Evolutionary conservation across 805 yeast species (phyloP), one percentile per base, ranked within the genome.

Genomic region (Lachancea fermentati): DNA sequence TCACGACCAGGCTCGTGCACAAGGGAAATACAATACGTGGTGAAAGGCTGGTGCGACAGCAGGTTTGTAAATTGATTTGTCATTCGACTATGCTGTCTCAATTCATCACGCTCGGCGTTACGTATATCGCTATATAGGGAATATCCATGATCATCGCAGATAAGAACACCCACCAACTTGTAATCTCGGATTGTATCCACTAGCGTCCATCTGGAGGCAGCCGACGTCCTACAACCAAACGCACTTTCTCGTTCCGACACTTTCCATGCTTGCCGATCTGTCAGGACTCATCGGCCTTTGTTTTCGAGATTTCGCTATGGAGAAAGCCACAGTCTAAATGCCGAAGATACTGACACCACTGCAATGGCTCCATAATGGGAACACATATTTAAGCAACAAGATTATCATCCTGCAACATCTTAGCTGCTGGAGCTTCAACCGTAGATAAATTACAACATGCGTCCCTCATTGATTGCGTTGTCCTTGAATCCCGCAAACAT

Each of bases 1-100:
- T 14, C 38, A 26, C 15, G 36, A 4, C 24, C 39, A 9, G 35
- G 35, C 9, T 7, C 6, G 4, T 30, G 22, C 24, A 43, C 47
- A 16, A 41, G 35, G 5, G 56, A 51, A 30, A 32, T 55, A 3
- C 65, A 60, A 35, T 60, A 60, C 45, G 62, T 60, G 28, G 62
- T 60, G 3, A 58, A 60, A 30, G 65, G 65, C 8, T 60, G 64
- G 63, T 57, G 60, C 32, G 64, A 60, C 35, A 39, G 41, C 28
- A 42, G 65, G 8, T 59, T 59, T 37, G 32, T 24, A 26, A 16
- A 32, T 12, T 15, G n/a, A 8, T 9, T 22, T 7, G 11, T 22
- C 7, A 7, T 7, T 22, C 11, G 11, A 11, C 26, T 22, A 7
- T 22, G 7, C 26, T 22, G 26, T 22, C 26, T 22, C 26, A 22